Evolutionary conservation across 2,329 filamentous ascomycete species (phyloP), one percentile per base, ranked within the genome.

Genomic region (Metarhizium guizhouense): DNA sequence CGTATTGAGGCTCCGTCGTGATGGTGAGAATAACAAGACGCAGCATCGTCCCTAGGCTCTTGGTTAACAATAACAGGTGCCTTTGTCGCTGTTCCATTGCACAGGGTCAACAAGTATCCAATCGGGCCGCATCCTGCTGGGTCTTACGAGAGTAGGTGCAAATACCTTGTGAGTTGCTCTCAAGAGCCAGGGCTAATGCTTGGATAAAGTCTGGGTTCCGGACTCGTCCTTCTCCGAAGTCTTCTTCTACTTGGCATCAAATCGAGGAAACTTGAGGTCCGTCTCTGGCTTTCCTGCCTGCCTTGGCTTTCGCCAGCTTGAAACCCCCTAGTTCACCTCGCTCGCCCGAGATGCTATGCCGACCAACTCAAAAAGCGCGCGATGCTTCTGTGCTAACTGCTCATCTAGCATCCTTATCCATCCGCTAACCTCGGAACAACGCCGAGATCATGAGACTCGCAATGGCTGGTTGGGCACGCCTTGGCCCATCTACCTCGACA

Each of bases 181-280:
- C 30, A n/a, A 29, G 16, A 4, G 32, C 4, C n/a, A 2, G 13
- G 11, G 38, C 53, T 61, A 34, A 60, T 48, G 34, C 20, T 40
- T 8, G 47, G 59, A 4, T 11, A 10, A 48, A 62, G 66, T 68
- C 47, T 70, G 67, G 67, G 67, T 69, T 7, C 67, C 67, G 1
- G 67, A 68, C 52, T 66, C 66, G 1, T 69, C 67, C 0, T 70
- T 70, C 43, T 68, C 67, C 1, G 67, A 68, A 42, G 67, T 70
- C 8, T 70, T 69, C 52, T 69, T 68, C 54, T 69, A 69, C 54
- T 42, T 70, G 40, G 63, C 67, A 16, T 53, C 65, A 14, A 70
- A 70, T 51, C 63, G 67, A 18, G 67, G 67, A 16, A 62, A 62
- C 40, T 47, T 67, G 1, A 68, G 66, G 65, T 62, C 34, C 54